Evolutionary conservation across 257 asterid species (phyloP).

Genomic region (Coffea eugenioides): DNA sequence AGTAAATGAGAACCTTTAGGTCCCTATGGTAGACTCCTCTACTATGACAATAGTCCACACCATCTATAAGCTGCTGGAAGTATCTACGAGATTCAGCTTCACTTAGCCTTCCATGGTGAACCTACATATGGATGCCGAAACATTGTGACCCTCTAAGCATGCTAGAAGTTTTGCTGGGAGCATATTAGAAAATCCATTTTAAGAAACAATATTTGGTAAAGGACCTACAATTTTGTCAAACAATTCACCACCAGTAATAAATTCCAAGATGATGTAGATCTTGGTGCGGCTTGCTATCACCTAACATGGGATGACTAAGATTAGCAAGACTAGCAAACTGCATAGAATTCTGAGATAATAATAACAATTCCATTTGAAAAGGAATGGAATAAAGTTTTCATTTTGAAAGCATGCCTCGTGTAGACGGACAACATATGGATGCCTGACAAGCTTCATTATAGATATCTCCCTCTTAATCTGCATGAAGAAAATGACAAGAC

Average conservation of each 20-base stretch:
- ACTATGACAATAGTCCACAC: conserved; percentile 93
- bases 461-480: conserved; percentile 98
- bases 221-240: conserved; percentile 92
- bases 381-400: conserved; percentile 15
- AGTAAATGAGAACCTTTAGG: conserved; percentile 61
- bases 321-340: conserved; percentile 13
- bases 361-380: neutral
- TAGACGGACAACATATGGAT: conserved; percentile 83
- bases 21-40: conserved; percentile 97
- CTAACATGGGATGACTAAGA: conserved; percentile 34
- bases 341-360: neutral
- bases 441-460: conserved; percentile 94
- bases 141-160: neutral
- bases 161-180: neutral
- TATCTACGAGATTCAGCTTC: conserved; percentile 93
- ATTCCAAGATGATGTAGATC: conserved; percentile 95
- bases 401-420: conserved; percentile 68
- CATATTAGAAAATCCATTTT: neutral
- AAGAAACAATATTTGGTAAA: conserved; percentile 10
- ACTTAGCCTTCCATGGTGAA: conserved; percentile 90
- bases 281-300: conserved; percentile 96
- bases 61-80: conserved; percentile 98
- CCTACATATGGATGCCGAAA: conserved; percentile 39
- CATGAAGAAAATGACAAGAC: conserved; percentile 30
- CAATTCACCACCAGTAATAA: conserved; percentile 96